Conservation (phyloP, 192 early-diverging fungal genomes). For the Funneliformis mosseae region DNA sequence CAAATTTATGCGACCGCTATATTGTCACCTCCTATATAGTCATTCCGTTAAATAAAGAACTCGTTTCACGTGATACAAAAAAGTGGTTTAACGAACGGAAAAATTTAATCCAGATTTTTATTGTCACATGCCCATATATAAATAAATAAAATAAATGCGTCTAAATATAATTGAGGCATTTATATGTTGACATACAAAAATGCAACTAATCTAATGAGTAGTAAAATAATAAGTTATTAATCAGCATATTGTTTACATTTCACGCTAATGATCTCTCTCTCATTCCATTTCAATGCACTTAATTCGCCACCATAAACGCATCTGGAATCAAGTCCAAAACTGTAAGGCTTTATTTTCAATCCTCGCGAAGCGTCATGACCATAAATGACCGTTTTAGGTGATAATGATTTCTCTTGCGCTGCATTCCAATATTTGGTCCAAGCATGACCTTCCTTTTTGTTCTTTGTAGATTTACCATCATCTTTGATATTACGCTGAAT, state of each 20-base stretch:
- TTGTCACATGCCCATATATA: no score
- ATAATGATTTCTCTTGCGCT: conserved; percentile 30
- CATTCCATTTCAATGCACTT: conserved; percentile 49
- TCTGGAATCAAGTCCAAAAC: conserved; percentile 69
- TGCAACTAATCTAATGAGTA: no score
- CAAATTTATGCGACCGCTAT: no score
- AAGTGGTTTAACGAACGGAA: no score
- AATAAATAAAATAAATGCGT: no score
- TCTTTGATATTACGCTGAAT: conserved; percentile 51
- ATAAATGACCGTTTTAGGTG: conserved; percentile 55
- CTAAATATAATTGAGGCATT: no score
- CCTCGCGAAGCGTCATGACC: conserved; percentile 69
- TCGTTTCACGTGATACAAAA: no score
- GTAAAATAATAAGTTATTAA: neutral
- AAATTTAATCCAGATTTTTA: no score
- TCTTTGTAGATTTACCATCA: conserved; percentile 42
- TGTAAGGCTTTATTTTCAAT: conserved; percentile 54
- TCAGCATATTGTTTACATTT: neutral
- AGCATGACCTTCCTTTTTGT: conserved; percentile 40
- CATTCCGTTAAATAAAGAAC: no score
- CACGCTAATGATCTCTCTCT: neutral
- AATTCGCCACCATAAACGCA: conserved; percentile 69
- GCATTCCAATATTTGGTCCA: conserved; percentile 49
- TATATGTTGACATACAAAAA: no score
- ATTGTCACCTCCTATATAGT: no score